Percentiles rank a stretch among this genome's conserved stretches.
Conservation (phyloP, 2,329 filamentous ascomycete species). For the Decorospora gaudefroyi region DNA sequence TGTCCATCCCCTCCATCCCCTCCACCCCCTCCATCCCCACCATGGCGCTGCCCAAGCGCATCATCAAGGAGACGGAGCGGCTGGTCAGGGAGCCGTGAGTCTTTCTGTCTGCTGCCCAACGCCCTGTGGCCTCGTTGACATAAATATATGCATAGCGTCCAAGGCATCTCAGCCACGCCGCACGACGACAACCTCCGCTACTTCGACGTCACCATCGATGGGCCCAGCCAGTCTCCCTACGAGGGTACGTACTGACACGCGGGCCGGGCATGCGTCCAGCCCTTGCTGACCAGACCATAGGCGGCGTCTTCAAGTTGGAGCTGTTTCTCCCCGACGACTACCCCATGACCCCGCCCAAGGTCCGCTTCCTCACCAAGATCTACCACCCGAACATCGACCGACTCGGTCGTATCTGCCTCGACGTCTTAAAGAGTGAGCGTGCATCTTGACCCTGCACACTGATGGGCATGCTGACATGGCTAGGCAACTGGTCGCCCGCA, state of each 20-base stretch:
- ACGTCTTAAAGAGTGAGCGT: conserved; percentile 88
- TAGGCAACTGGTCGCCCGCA: conserved; percentile 98
- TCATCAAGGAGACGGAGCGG: conserved; percentile 97
- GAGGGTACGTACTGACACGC: conserved; percentile 68
- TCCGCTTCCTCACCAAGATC: conserved; percentile 97
- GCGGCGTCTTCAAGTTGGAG: conserved; percentile 93
- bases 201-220: conserved; percentile 96
- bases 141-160: conserved; percentile 65
- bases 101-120: conserved; percentile 1
- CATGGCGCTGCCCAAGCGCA: conserved; percentile 86
- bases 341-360: conserved; percentile 98
- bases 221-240: conserved; percentile 89
- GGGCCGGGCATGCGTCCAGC: not conserved
- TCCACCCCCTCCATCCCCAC: conserved; percentile 7
- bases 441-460: not conserved
- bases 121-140: conserved; percentile 7
- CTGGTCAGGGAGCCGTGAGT: conserved; percentile 93
- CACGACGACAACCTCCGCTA: conserved; percentile 98
- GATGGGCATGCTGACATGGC: conserved; percentile 6
- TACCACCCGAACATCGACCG: conserved; percentile 99
- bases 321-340: conserved; percentile 98
- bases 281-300: conserved; percentile 46
- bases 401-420: conserved; percentile 92
- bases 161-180: conserved; percentile 91
- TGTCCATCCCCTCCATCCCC: conserved; percentile 1